phyloP scores from a whole-genome alignment of 768 basidiomycete genomes.

The Auriculariales sp. region DNA sequence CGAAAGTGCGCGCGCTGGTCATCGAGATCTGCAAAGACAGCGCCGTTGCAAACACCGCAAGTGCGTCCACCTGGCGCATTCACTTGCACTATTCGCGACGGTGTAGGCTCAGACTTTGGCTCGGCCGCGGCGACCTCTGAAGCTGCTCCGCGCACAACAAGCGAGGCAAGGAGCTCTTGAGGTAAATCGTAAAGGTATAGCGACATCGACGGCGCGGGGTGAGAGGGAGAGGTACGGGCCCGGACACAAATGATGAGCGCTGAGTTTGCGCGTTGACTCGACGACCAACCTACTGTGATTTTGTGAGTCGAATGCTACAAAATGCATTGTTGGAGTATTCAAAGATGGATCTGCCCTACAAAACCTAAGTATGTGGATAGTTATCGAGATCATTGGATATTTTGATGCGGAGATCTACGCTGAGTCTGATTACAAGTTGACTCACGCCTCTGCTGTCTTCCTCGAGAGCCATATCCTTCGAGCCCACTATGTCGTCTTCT shows the following conservation, averaged over 20 bases:
- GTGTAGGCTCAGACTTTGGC: conserved; percentile 15
- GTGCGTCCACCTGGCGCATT: conserved; percentile 31
- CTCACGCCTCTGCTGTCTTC: too few relatives aligned
- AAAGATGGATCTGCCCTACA: neutral
- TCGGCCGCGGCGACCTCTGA: conserved; percentile 19
- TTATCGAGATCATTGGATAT: neutral
- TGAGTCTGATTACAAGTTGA: neutral
- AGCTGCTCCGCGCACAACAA: conserved; percentile 52
- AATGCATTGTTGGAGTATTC: neutral
- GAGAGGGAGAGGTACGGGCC: neutral
- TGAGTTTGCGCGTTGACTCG: neutral
- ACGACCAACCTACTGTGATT: neutral
- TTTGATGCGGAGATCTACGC: neutral
- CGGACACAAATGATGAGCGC: neutral
- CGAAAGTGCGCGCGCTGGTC: conserved; percentile 79
- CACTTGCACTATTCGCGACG: conserved; percentile 14
- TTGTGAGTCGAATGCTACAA: neutral
- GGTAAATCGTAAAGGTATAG: conserved; percentile 61
- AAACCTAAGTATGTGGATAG: neutral
- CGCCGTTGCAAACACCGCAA: conserved; percentile 61
- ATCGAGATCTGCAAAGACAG: conserved; percentile 55
- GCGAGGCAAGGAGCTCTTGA: conserved; percentile 45
- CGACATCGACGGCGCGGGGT: conserved; percentile 1
- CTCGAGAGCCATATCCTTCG: too few relatives aligned
- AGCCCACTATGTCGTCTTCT: too few relatives aligned